Evolutionary conservation across 1,139 yeast species (phyloP).

Genomic region (Lodderomyces elongisporus): DNA sequence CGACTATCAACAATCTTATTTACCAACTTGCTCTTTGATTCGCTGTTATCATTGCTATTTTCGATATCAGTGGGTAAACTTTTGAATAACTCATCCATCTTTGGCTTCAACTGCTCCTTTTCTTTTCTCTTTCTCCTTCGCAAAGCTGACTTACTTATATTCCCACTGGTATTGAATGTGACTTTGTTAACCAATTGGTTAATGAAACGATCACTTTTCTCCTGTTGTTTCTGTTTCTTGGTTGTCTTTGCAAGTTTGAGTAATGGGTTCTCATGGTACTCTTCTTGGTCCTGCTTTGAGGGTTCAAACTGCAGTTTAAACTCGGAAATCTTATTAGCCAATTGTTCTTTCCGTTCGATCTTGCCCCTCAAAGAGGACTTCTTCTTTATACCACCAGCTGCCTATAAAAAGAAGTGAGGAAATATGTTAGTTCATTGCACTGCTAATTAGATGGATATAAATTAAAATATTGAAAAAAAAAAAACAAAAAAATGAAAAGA

Average conservation of each 20-base stretch:
- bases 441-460: too few relatives aligned
- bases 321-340: conserved; percentile 25
- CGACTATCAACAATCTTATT: conserved; percentile 2
- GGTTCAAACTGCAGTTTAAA: conserved; percentile 17
- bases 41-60: conserved; percentile 1
- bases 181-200: conserved; percentile 25
- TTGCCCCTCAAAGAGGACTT: conserved; percentile 35
- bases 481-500: too few relatives aligned
- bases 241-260: conserved; percentile 49
- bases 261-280: conserved; percentile 45
- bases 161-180: conserved; percentile 30
- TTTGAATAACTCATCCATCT: conserved; percentile 56
- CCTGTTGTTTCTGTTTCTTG: conserved; percentile 50
- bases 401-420: too few relatives aligned
- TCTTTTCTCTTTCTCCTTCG: conserved; percentile 64
- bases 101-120: conserved; percentile 59
- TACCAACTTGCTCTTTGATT: not conserved
- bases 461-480: too few relatives aligned
- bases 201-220: conserved; percentile 27
- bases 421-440: too few relatives aligned
- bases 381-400: conserved; percentile 23
- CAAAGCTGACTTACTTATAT: conserved; percentile 59
- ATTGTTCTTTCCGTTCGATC: conserved; percentile 18
- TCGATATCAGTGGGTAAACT: conserved; percentile 37
- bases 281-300: conserved; percentile 15